phyloP scores from a whole-genome alignment of 75 land plant species.

The Cryptomeria japonica region DNA sequence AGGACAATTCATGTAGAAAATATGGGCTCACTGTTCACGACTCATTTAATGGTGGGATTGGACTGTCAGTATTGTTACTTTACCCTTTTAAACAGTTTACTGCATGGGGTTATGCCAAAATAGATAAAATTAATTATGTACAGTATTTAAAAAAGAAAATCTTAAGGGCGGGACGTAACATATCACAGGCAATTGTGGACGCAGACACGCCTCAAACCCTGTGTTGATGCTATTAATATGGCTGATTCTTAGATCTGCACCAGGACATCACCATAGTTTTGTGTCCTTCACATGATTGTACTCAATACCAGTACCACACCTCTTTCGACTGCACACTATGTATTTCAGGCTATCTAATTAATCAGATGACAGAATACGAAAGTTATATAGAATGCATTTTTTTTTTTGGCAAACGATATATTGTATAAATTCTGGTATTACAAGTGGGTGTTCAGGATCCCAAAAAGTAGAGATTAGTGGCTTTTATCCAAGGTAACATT shows the following conservation, averaged over 20 bases:
- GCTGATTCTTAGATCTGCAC: neutral
- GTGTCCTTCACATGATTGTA: neutral
- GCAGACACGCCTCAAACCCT: neutral
- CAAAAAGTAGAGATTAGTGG: neutral
- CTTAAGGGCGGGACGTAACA: neutral
- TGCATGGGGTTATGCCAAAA: neutral
- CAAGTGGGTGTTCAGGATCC: neutral
- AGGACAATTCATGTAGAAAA: neutral
- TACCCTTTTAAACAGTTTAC: neutral
- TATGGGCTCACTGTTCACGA: neutral
- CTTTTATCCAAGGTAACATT: neutral
- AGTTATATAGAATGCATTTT: neutral
- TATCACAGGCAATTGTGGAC: neutral
- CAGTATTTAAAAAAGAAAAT: neutral
- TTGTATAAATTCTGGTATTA: neutral
- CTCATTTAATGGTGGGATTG: neutral
- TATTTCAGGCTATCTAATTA: neutral
- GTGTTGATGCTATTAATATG: neutral
- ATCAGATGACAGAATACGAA: neutral
- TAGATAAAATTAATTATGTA: neutral
- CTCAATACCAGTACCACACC: neutral
- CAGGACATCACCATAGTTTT: neutral
- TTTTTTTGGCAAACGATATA: neutral
- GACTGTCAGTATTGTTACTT: neutral
- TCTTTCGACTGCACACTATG: neutral